Conservation (phyloP, 2,329 filamentous ascomycete species). For the Talaromyces amestolkiae region DNA sequence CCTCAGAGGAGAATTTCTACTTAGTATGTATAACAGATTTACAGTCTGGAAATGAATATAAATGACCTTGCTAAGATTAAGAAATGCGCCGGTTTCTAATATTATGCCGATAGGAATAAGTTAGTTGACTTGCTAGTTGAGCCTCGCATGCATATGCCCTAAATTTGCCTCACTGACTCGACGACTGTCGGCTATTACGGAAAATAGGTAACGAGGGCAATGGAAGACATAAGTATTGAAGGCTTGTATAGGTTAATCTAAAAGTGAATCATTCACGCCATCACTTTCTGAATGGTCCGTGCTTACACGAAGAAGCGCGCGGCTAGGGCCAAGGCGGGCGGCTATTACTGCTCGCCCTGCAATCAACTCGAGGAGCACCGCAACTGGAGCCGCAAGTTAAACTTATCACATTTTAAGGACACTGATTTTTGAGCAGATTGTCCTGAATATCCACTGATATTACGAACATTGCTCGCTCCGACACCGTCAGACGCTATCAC, state of each 20-base stretch:
- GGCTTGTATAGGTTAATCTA: not conserved
- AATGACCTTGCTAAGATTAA: not conserved
- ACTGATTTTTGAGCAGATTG: not conserved
- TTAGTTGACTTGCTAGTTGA: not conserved
- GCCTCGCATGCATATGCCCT: not conserved
- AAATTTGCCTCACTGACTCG: not conserved
- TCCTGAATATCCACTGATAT: not conserved
- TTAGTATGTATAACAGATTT: not conserved
- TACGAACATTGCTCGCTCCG: not conserved
- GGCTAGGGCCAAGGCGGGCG: constrained; percentile 7
- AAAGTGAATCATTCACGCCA: not conserved
- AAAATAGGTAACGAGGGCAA: not conserved
- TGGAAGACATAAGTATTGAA: not conserved
- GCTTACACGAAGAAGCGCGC: constrained; percentile 19
- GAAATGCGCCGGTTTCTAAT: not conserved
- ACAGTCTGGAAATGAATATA: not conserved
- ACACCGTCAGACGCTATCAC: not conserved
- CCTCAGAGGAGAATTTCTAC: not conserved
- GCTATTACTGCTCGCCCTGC: constrained; percentile 27
- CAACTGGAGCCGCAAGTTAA: constrained; percentile 11
- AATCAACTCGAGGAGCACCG: constrained; percentile 17
- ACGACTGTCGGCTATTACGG: not conserved
- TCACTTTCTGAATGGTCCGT: constrained; percentile 11
- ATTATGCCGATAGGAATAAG: not conserved
- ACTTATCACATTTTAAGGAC: constrained; percentile 6